Conservation (phyloP, 148 eudicot genomes). For the Cornus florida region DNA sequence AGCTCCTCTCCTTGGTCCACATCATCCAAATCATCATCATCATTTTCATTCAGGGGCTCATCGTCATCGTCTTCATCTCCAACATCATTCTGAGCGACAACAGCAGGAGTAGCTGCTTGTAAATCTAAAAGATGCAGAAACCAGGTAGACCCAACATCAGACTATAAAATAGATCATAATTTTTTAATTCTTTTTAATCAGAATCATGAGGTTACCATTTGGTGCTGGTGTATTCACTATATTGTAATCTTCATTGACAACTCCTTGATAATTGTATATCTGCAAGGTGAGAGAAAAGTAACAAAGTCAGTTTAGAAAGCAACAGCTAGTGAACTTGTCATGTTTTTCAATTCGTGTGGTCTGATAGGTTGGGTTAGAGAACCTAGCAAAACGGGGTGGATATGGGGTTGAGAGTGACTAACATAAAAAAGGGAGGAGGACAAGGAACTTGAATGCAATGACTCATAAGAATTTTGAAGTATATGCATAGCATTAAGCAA, state of each 20-base stretch:
- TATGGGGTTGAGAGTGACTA: neutral
- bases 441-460: neutral
- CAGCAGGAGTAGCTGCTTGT: conserved; percentile 80
- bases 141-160: conserved; percentile 18
- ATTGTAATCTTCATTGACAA: conserved; percentile 88
- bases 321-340: neutral
- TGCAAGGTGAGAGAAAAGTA: conserved; percentile 32
- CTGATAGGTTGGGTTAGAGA: neutral
- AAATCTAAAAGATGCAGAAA: conserved; percentile 33
- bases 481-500: neutral
- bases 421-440: neutral
- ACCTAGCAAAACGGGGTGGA: neutral
- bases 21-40: conserved; percentile 91
- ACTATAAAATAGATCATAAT: conserved; percentile 6
- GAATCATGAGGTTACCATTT: conserved; percentile 49
- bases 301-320: conserved; percentile 11
- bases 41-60: conserved; percentile 87
- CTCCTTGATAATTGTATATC: conserved; percentile 96
- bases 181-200: neutral
- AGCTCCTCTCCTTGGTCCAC: conserved; percentile 86
- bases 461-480: neutral
- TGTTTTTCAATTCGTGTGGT: neutral
- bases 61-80: conserved; percentile 70
- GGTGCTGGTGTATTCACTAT: conserved; percentile 84
- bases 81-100: conserved; percentile 57